Base-by-base conservation (phyloP, 768 basidiomycete genomes). In the Lactarius evosmus region DNA sequence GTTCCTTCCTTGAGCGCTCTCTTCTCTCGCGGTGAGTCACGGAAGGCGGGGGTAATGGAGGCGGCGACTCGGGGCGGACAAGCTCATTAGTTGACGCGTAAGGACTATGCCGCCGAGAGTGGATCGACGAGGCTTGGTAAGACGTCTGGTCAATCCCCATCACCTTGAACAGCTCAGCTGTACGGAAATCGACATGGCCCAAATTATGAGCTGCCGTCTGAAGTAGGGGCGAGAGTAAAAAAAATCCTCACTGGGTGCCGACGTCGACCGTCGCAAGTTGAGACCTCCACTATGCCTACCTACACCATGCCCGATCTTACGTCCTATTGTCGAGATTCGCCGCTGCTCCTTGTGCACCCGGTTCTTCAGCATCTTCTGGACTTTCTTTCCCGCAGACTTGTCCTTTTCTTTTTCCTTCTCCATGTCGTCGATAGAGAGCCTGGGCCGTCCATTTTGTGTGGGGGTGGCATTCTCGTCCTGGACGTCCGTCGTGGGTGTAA, bases 91-190 rank as follows among this genome's bases (percentile, higher is more conserved):
- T 72, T 4, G 74, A 75, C 8, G 72, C 65, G 58, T 71, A 69
- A 16, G 74, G 71, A 41, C 74, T 75, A 2, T 84, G 80, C 59
- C 84, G 78, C 40, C 93, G 85, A 1, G 91, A 91, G 72, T 94
- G 93, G 57, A 95, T 94, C 1, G 92, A 94, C 1, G 84, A 93
- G 71, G 71, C 93, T 80, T 82, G 92, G 79, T 77, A 91, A 32
- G 64, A 78, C 62, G 83, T 60, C 83, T 85, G 19, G 79, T 65
- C 64, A 11, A 65, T 34, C 14, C 55, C 60, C 25, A 65, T 44
- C n/a, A 25, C 55, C 17, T 61, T 56, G 25, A 55, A 61, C n/a
- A 65, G 38, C 38, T 65, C 64, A n/a, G 40, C 64, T 65, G 27
- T 30, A 16, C 19, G n/a, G 4, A 41, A 14, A 25, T 19, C 7